Conservation (phyloP, 2,329 filamentous ascomycete genomes). For the Penicillium sp. region DNA sequence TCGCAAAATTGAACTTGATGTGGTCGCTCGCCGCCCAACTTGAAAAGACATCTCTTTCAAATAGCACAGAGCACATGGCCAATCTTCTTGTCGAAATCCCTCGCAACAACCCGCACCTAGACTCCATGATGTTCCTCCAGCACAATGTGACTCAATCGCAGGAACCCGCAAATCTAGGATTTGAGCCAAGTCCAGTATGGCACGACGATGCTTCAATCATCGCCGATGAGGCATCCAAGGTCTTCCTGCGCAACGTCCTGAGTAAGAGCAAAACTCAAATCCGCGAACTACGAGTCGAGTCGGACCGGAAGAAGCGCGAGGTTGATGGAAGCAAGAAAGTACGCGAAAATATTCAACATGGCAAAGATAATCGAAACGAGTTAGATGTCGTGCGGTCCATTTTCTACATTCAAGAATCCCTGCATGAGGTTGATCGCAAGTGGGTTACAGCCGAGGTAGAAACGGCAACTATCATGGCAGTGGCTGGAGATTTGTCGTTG, state of each 20-base stretch:
- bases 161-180: conserved; percentile 78
- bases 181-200: conserved; percentile 96
- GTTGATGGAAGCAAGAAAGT: conserved; percentile 72
- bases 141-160: conserved; percentile 83
- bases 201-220: conserved; percentile 88
- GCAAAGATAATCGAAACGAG: conserved; percentile 84
- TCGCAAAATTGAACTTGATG: conserved; percentile 75
- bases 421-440: conserved; percentile 80
- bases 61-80: conserved; percentile 68
- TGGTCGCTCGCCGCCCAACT: conserved; percentile 79
- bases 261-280: conserved; percentile 85
- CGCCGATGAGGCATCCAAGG: conserved; percentile 79
- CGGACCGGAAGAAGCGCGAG: conserved; percentile 81
- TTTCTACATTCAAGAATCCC: conserved; percentile 76
- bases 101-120: conserved; percentile 81
- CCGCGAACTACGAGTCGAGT: conserved; percentile 74
- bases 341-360: conserved; percentile 74
- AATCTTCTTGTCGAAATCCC: conserved; percentile 77
- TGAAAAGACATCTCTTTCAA: conserved; percentile 73
- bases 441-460: conserved; percentile 88
- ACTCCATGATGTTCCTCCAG: conserved; percentile 96
- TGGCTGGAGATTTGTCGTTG: conserved; percentile 86
- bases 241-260: conserved; percentile 87
- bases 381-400: conserved; percentile 79
- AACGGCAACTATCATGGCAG: conserved; percentile 84